Evolutionary conservation across 108 stramenopile genomes (phyloP), one percentile per base, ranked within the genome.

Genomic region (Skeletonema potamos): DNA sequence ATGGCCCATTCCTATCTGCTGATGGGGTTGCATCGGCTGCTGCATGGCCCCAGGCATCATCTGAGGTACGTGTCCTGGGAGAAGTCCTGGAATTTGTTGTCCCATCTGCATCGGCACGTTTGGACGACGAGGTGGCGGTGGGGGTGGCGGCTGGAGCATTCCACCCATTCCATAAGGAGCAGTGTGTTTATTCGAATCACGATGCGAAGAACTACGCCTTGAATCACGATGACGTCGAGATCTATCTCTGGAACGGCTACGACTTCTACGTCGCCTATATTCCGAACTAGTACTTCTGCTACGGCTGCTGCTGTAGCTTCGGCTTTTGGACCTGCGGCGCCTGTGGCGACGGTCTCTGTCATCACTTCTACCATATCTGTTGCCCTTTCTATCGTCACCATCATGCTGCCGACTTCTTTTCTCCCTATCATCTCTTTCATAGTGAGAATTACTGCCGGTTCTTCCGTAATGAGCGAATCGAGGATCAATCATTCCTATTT

Each of bases 271-370:
- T 30, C 71, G 61, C 62, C 71, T 55, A 27, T 72, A 48, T 6
- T 63, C 62, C 33, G 71, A 62, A 26, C 71, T 72, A 17, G 61
- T 20, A 34, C 71, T 72, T 51, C 71, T 32, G 33, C 71, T 63
- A n/a, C 71, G 54, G 26, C 58, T 39, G 3, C 46, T 34, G 64
- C 67, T 60, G 44, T 68, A 58, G 34, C 67, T 67, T 32, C 74
- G 74, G 46, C 66, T 68, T 43, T 68, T 68, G 1, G 66, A 68
- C 46, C 76, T 68, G 51, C 76, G 66, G 68, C 69, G 67, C 13
- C 76, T 41, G 10, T 62, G 28, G 67, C 66, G 59, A 18, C 58
- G 41, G 15, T 58, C 32, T 57, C 64, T 48, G n/a, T 64, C 44
- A 54, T 63, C 62, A 15, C 59, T 37, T 34, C 63, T 64, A 10